These are phyloP conservation scores for Aspergillus novoparasiticus DNA, from an alignment of 2,329 filamentous ascomycete species.

Conservation along the genomic window DNA sequence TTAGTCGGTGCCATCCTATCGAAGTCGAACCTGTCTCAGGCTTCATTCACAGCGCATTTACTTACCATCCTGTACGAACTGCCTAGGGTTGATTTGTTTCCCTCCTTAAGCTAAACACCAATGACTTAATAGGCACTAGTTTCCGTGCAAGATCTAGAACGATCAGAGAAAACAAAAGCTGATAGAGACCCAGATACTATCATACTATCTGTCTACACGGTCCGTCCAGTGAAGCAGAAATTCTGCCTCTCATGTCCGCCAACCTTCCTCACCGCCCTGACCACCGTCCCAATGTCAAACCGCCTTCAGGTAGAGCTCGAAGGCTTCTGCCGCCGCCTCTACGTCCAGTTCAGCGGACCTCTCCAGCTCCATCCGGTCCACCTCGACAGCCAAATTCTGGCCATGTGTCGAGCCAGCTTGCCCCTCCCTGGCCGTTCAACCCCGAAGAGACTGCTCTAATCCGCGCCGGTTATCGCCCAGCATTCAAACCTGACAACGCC, in stretches of 20 bases:
- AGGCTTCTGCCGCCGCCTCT: slow-evolving; percentile 1
- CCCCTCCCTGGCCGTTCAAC: slow-evolving; percentile 26
- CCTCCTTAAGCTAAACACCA: not conserved
- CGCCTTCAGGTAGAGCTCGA: not conserved
- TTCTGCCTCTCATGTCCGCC: slow-evolving; percentile 22
- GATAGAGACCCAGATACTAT: not conserved
- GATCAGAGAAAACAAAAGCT: not conserved
- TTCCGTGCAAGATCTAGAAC: not conserved
- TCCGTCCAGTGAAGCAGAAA: not conserved
- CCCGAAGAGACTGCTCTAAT: slow-evolving; percentile 26
- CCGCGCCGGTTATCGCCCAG: slow-evolving; percentile 26
- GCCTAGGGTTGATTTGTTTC: not conserved
- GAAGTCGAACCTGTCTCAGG: not conserved
- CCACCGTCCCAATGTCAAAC: slow-evolving; percentile 4
- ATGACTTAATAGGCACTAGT: not conserved
- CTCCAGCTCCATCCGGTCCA: not conserved
- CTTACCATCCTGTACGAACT: slow-evolving; percentile 33
- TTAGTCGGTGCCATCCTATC: not conserved
- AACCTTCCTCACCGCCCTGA: slow-evolving; percentile 21
- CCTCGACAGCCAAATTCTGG: slow-evolving; percentile 17
- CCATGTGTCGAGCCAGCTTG: slow-evolving; percentile 19
- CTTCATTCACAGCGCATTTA: slow-evolving; percentile 4
- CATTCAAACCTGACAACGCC: slow-evolving; percentile 17
- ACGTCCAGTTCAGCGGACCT: slow-evolving; percentile 5
- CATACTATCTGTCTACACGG: not conserved